These are phyloP conservation scores for Crithidia sp. DNA, from an alignment of 208 protist species.

Conservation along the genomic window DNA sequence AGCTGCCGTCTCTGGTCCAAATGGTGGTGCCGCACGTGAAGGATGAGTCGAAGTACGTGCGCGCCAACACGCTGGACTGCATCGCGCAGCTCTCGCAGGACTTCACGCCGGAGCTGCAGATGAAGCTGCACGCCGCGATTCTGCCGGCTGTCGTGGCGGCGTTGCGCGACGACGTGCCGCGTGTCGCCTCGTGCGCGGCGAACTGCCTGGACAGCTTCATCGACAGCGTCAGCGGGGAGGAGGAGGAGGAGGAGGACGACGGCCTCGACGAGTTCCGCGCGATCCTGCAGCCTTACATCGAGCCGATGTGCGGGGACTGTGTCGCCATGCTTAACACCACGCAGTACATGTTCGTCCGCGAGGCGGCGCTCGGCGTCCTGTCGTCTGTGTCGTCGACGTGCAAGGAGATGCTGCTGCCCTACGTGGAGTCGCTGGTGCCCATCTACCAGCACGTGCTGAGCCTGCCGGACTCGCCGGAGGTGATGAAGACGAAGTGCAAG, in stretches of 20 bases:
- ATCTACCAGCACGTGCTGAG: conserved; percentile 77
- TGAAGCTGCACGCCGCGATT: conserved; percentile 50
- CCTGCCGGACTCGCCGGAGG: conserved; percentile 66
- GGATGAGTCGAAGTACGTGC: conserved; percentile 85
- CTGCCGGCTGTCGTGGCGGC: conserved; percentile 59
- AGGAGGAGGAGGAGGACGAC: conserved; percentile 60
- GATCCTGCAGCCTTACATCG: conserved; percentile 68
- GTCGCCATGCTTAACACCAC: conserved; percentile 58
- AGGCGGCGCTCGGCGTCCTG: conserved; percentile 69
- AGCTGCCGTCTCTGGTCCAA: conserved; percentile 57
- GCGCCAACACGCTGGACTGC: conserved; percentile 69
- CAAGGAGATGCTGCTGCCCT: conserved; percentile 63
- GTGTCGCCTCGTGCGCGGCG: conserved; percentile 70
- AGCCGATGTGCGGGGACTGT: conserved; percentile 62
- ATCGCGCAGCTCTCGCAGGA: conserved; percentile 76
- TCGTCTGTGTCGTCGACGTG: conserved; percentile 74
- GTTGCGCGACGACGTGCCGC: conserved; percentile 69
- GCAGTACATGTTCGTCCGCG: conserved; percentile 62
- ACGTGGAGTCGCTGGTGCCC: conserved; percentile 64
- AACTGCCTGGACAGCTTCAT: conserved; percentile 79
- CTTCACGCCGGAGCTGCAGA: conserved; percentile 68
- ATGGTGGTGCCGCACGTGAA: conserved; percentile 51
- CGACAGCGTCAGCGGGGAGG: conserved; percentile 55
- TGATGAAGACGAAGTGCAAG: conserved; percentile 79
- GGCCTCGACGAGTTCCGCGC: conserved; percentile 39